phyloP scores from a whole-genome alignment of 2,329 filamentous ascomycete species.

The Aspergillus viridinutans region DNA sequence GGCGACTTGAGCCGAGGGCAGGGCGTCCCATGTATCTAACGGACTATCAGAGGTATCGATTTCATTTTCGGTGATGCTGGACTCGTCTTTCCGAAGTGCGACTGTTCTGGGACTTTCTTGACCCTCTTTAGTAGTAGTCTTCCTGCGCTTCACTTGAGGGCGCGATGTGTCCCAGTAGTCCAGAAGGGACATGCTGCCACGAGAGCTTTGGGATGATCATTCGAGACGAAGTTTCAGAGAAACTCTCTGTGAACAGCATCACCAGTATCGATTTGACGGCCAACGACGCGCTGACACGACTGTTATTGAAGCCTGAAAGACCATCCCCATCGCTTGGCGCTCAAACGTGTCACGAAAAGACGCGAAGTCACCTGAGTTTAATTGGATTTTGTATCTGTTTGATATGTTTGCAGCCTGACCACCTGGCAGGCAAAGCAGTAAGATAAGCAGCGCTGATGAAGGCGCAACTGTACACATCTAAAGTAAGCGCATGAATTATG shows the following conservation, averaged over 20 bases:
- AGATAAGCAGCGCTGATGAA: not conserved
- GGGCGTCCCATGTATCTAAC: slow-evolving; percentile 36
- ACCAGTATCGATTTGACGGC: not conserved
- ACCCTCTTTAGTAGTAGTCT: slow-evolving; percentile 14
- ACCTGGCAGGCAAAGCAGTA: not conserved
- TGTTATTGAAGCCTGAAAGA: not conserved
- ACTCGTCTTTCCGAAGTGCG: slow-evolving; percentile 5
- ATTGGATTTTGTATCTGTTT: slow-evolving; percentile 7
- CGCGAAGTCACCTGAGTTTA: slow-evolving; percentile 14
- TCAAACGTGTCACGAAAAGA: slow-evolving; percentile 4
- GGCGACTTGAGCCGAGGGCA: not conserved
- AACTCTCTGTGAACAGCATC: not conserved
- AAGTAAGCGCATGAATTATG: not conserved
- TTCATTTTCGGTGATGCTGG: not conserved
- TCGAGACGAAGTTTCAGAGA: not conserved
- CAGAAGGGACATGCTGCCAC: slow-evolving; percentile 30
- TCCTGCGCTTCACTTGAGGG: slow-evolving; percentile 29
- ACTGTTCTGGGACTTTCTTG: slow-evolving; percentile 1
- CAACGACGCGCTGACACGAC: not conserved
- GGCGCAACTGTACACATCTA: not conserved
- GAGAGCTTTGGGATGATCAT: slow-evolving; percentile 5
- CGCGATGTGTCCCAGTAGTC: slow-evolving; percentile 35
- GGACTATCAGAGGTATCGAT: slow-evolving; percentile 13
- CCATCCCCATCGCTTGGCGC: not conserved
- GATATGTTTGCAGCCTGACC: slow-evolving; percentile 12